Evolutionary conservation across 2,329 filamentous ascomycete genomes (phyloP).

Genomic region (Alternaria metachromatica): DNA sequence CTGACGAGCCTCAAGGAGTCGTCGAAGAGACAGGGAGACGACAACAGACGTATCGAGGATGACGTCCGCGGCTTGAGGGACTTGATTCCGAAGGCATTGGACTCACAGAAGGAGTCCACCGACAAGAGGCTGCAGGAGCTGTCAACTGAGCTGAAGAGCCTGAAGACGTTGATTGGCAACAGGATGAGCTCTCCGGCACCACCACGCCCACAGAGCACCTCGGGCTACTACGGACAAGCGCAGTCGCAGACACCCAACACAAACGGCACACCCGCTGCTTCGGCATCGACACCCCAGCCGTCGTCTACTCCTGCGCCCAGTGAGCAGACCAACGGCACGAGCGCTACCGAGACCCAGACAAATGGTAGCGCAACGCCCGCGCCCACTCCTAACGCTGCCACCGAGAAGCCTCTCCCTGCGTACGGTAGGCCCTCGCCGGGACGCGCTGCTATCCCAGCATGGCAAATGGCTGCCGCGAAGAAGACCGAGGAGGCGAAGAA

Average conservation of each 20-base stretch:
- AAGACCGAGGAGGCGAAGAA: constrained; percentile 54
- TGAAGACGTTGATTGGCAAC: constrained; percentile 84
- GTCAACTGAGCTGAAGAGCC: constrained; percentile 83
- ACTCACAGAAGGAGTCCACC: constrained; percentile 83
- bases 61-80: constrained; percentile 85
- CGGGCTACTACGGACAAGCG: constrained; percentile 33
- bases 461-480: constrained; percentile 61
- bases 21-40: constrained; percentile 82
- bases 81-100: constrained; percentile 84
- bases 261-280: constrained; percentile 33
- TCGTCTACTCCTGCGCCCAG: constrained; percentile 21
- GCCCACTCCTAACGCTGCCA: constrained; percentile 25
- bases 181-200: constrained; percentile 54
- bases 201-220: constrained; percentile 30
- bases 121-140: constrained; percentile 85
- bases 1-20: constrained; percentile 82
- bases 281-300: constrained; percentile 24
- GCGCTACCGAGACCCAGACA: constrained; percentile 26
- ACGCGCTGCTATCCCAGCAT: constrained; percentile 58
- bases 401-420: constrained; percentile 41
- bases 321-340: constrained; percentile 30
- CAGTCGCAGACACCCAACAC: constrained; percentile 32
- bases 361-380: constrained; percentile 25
- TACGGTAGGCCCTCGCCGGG: constrained; percentile 44
- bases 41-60: constrained; percentile 82